A percentile compares a stretch with the other conserved stretches of the same genome.
These are phyloP conservation scores for Byssoonygena ceratinophila DNA, from an alignment of 2,329 filamentous ascomycete species.

Conservation along the genomic window DNA sequence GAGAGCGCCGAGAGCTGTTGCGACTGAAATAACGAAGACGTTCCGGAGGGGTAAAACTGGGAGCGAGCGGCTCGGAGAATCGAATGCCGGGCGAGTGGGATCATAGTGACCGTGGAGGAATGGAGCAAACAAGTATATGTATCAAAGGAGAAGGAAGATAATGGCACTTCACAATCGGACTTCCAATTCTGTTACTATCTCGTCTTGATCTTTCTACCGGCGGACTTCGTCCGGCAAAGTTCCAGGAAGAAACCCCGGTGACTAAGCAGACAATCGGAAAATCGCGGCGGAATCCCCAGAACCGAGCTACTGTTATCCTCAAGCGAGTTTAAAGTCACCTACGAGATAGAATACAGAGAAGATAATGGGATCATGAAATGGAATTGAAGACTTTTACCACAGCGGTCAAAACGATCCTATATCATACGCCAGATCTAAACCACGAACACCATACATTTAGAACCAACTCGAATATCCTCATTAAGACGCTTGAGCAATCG, in stretches of 20 bases:
- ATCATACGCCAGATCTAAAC: slow-evolving; percentile 2
- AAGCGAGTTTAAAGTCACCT: neutral
- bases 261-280: slow-evolving; percentile 13
- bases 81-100: slow-evolving; percentile 29
- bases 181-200: neutral
- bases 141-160: neutral
- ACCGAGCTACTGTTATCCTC: neutral
- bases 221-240: slow-evolving; percentile 9
- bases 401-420: neutral
- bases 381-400: slow-evolving; percentile 3
- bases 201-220: neutral
- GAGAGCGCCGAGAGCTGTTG: slow-evolving; percentile 47
- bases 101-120: slow-evolving; percentile 7
- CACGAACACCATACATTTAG: slow-evolving; percentile 3
- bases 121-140: neutral
- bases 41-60: slow-evolving; percentile 35
- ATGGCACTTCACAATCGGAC: neutral
- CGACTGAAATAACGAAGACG: slow-evolving; percentile 26
- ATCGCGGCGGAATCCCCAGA: slow-evolving; percentile 4
- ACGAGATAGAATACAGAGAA: neutral
- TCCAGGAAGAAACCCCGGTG: neutral
- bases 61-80: slow-evolving; percentile 36
- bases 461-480: neutral
- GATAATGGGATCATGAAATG: neutral
- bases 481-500: neutral